Conservation (phyloP, 768 basidiomycete genomes). For the Tricholoma hemisulphureum region DNA sequence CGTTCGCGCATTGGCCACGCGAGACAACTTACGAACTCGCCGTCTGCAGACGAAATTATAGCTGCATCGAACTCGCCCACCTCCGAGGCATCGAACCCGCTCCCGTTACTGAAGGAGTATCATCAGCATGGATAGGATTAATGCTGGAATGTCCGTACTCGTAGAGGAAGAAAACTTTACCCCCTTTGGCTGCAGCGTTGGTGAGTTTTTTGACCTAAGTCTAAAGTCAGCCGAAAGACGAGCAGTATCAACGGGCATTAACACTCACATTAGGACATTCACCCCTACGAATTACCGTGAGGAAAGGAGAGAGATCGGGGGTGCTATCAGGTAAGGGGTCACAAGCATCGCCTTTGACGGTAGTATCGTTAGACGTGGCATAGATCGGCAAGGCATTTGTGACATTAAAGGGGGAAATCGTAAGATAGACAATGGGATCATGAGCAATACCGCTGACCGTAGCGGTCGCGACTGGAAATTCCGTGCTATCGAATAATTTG, state of each 20-base stretch:
- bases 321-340: constrained; percentile 49
- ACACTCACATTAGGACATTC: constrained; percentile 52
- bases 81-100: constrained; percentile 41
- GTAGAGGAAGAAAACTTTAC: background rate
- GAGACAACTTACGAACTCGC: constrained; percentile 43
- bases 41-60: constrained; percentile 54
- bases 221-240: background rate
- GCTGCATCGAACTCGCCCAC: constrained; percentile 48
- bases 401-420: constrained; percentile 45
- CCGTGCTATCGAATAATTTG: constrained; percentile 34
- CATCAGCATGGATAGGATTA: background rate
- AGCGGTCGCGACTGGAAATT: constrained; percentile 56
- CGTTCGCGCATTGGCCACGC: too few relatives aligned
- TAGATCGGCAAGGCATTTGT: constrained; percentile 51
- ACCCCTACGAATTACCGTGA: constrained; percentile 60
- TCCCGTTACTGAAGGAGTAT: constrained; percentile 42
- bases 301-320: constrained; percentile 50
- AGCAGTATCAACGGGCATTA: background rate
- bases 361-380: constrained; percentile 56
- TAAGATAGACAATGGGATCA: constrained; percentile 54
- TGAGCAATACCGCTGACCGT: constrained; percentile 49
- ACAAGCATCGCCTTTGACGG: constrained; percentile 58
- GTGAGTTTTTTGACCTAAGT: constrained; percentile 36
- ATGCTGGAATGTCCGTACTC: background rate
- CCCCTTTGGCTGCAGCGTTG: background rate